Conservation (phyloP, 2,329 filamentous ascomycete genomes). For the Talaromyces marneffei region DNA sequence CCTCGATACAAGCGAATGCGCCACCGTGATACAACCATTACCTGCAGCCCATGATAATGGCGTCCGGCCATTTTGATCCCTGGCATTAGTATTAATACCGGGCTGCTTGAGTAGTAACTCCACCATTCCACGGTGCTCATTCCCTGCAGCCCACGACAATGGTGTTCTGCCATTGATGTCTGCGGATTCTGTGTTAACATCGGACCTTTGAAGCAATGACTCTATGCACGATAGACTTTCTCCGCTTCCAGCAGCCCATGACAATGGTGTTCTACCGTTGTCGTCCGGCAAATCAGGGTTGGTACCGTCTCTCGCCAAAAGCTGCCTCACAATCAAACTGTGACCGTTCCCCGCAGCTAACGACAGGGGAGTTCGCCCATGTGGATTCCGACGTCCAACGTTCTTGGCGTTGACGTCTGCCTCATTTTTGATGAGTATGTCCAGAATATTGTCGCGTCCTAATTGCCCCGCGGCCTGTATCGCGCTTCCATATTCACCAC, state of each 20-base stretch:
- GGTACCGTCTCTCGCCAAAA: neutral
- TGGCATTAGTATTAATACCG: neutral
- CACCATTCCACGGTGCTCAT: neutral
- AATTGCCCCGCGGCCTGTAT: neutral
- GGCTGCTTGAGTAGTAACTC: neutral
- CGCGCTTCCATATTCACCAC: neutral
- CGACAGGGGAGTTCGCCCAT: neutral
- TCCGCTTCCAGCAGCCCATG: neutral
- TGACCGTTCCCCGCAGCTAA: neutral
- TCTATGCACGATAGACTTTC: neutral
- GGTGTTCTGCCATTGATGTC: neutral
- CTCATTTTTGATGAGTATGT: neutral
- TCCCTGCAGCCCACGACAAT: conserved; percentile 1
- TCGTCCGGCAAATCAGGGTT: neutral
- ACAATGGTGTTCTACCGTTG: conserved; percentile 3
- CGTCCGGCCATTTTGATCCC: neutral
- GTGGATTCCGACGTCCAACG: neutral
- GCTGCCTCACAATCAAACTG: neutral
- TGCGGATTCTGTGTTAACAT: neutral
- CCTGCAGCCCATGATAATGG: neutral
- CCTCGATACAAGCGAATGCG: neutral
- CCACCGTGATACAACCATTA: neutral
- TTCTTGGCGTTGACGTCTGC: neutral
- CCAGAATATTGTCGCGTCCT: neutral
- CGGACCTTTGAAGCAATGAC: neutral